phyloP scores from a whole-genome alignment of 768 basidiomycete species.

The Kockovaella imperatae region DNA sequence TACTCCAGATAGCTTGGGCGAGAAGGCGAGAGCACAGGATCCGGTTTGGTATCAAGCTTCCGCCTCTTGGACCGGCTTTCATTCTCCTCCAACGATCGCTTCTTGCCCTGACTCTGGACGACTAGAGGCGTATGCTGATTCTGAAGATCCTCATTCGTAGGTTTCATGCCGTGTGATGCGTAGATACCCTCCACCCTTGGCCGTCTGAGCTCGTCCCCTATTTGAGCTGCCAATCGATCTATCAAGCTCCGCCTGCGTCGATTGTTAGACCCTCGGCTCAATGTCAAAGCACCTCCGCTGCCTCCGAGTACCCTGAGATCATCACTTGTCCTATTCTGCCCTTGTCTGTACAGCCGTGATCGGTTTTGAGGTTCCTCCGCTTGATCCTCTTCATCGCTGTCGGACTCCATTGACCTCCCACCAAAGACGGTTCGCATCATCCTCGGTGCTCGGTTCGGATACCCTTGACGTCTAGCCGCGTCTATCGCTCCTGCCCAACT shows the following conservation, averaged over 20 bases:
- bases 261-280: slow-evolving; percentile 17
- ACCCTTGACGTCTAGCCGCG: not conserved
- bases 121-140: slow-evolving; percentile 2
- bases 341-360: not conserved
- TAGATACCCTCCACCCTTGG: not conserved
- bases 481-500: not conserved
- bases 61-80: slow-evolving; percentile 1
- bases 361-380: no score
- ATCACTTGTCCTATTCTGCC: slow-evolving; percentile 1
- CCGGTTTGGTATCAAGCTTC: not conserved
- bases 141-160: no score
- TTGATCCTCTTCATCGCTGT: not conserved
- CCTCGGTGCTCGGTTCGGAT: not conserved
- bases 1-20: slow-evolving; percentile 7
- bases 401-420: not conserved
- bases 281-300: not conserved
- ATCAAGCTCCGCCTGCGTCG: slow-evolving; percentile 13
- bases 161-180: no score
- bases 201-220: slow-evolving; percentile 2
- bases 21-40: not conserved
- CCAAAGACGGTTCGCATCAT: no score
- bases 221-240: slow-evolving; percentile 4
- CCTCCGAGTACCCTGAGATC: slow-evolving; percentile 10
- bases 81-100: not conserved
- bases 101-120: slow-evolving; percentile 2